A percentile compares a stretch with the other conserved stretches of the same genome.
Conservation (phyloP, 257 asterid genomes). For the Petunia secreta region DNA sequence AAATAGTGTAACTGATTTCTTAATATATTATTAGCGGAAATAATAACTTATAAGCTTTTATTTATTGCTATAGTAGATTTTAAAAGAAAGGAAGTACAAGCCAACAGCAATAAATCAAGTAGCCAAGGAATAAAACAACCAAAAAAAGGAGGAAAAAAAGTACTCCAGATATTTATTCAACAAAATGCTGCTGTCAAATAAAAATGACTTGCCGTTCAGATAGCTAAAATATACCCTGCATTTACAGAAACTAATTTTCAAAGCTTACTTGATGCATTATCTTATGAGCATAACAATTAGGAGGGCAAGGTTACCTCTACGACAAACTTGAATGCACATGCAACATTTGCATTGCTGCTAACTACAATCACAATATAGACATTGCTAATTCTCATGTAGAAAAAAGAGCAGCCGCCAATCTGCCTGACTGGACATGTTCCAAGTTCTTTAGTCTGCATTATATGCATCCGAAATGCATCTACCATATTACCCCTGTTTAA, state of each 20-base stretch:
- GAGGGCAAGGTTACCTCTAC: constrained; percentile 75
- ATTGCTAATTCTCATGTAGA: constrained; percentile 97
- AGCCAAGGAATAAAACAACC: not conserved
- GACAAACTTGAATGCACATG: constrained; percentile 97
- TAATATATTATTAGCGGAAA: not conserved
- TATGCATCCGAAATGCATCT: constrained; percentile 96
- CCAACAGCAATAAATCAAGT: constrained; percentile 15
- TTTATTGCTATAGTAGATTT: not conserved
- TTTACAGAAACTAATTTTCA: not conserved
- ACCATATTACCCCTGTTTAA: constrained; percentile 94
- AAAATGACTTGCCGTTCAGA: not conserved
- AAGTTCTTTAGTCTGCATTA: constrained; percentile 99
- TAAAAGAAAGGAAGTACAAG: constrained; percentile 1
- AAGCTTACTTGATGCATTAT: not conserved
- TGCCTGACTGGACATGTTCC: constrained; percentile 99
- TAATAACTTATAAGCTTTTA: not conserved
- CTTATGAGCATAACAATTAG: constrained; percentile 22
- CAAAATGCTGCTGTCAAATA: not conserved
- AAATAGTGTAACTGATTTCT: not conserved
- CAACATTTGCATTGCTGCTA: constrained; percentile 98
- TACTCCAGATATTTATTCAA: not conserved
- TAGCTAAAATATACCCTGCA: not conserved
- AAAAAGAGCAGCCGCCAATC: constrained; percentile 99
- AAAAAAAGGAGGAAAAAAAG: not conserved
- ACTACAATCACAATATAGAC: constrained; percentile 98